Evolutionary conservation across 257 asterid species (phyloP).

Genomic region (Capsicum rhomboideum): DNA sequence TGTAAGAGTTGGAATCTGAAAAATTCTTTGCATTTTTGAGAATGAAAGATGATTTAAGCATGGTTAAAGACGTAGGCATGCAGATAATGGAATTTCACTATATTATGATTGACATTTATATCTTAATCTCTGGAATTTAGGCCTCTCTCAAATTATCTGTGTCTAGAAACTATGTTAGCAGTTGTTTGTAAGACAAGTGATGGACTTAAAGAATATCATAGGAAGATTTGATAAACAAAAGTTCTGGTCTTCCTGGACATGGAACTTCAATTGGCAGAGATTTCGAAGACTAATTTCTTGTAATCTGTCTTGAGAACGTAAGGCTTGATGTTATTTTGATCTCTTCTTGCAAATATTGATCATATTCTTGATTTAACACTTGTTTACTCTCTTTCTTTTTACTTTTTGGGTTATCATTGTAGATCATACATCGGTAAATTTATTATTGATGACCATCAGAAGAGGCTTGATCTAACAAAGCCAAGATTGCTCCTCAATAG

Average conservation of each 20-base stretch:
- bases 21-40: too few relatives aligned
- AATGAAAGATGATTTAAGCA: too few relatives aligned
- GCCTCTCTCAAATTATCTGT: conserved; percentile 63
- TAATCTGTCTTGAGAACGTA: conserved; percentile 57
- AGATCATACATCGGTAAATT: conserved; percentile 33
- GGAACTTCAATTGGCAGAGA: conserved; percentile 12
- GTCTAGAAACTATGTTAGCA: conserved; percentile 63
- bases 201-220: conserved; percentile 48
- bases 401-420: not conserved
- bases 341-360: not conserved
- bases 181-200: conserved; percentile 62
- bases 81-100: too few relatives aligned
- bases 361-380: not conserved
- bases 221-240: conserved; percentile 38
- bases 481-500: too few relatives aligned
- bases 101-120: conserved; percentile 7
- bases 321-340: conserved; percentile 25
- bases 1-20: too few relatives aligned
- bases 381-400: not conserved
- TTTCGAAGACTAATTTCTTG: conserved; percentile 41
- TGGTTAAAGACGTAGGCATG: too few relatives aligned
- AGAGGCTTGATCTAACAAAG: too few relatives aligned
- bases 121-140: conserved; percentile 27
- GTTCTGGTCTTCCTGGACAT: conserved; percentile 47
- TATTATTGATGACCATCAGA: too few relatives aligned